Base-by-base conservation (phyloP, 2,329 filamentous ascomycete genomes). In the Botrytis hyacinthi region DNA sequence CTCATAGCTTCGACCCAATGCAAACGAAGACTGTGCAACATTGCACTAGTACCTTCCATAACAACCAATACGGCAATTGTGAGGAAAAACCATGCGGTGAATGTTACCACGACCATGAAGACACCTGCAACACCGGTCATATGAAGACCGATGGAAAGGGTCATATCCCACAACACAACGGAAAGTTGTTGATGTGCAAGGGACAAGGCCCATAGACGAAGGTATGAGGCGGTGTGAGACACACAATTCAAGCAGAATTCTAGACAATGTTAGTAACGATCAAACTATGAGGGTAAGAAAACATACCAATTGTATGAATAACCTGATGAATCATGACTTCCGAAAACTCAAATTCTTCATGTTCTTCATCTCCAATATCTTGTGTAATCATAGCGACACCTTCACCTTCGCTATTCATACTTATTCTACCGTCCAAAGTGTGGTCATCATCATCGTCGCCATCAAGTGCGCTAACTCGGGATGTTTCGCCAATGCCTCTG, bases 231-330 rank as follows among this genome's bases (percentile, higher is more conserved):
- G 7, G 97, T 99, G 85, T 99, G 96, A 44, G 96, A 99, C 76
- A 99, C 95, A 83, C 95, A 98, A 87, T 99, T 99, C 79, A 99
- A 88, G 82, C 96, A 99, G 86, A 99, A 99, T 87, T 99, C 94
- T 94, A 78, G 9, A 72, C 12, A 40, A 22, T 46, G 75, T 85
- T 81, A 85, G 81, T 60, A 73, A 67, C 37, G 63, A 63, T 20
- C 51, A 46, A 44, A n/a, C 44, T 29, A 42, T 35, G 35, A n/a
- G 44, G 29, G 37, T 29, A 35, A 35, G n/a, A 68, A 26, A 78
- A 84, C 91, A 84, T 90, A 95, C 93, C 94, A 80, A 98, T 98
- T 29, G 95, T 98, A 85, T 98, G 97, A 81, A 99, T 99, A 82
- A 98, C 90, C 83, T 99, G 96, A 84, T 99, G 96, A 81, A 99